Base-by-base conservation (phyloP, 805 yeast species). In the Starmerella vaccinii region DNA sequence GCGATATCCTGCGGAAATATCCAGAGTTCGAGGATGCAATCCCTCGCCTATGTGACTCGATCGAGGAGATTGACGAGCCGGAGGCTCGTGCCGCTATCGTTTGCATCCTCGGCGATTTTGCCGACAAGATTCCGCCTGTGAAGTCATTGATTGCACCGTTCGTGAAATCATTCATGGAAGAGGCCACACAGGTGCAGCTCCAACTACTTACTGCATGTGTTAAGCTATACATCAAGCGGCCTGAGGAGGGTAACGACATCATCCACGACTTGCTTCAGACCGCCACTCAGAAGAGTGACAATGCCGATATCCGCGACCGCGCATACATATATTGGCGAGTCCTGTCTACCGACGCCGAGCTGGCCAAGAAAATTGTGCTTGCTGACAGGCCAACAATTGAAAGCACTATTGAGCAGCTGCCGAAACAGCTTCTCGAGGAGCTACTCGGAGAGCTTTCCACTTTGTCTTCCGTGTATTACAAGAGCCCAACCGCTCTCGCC, bases 261-360 rank as follows among this genome's bases (percentile, higher is more conserved):
- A 89, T 72, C 85, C 96, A 53, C 82, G 95, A 85, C 62, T 66
- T 83, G 1, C 67, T 89, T 53, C 81, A 80, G 63, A 69, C 72
- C 57, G 84, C 87, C 22, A 85, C 95, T 0, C 89, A 84, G 57
- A 82, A 81, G 33, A 73, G 74, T 10, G 82, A 82, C 58, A 83
- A 88, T 60, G 95, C 96, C 0, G 97, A 89, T 67, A 67, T 88
- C 16, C 73, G 96, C 55, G 95, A 86, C 61, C 68, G 96, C 43
- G 95, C 92, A 0, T 84, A 73, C 62, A 81, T 87, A 59, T 89
- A 89, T 68, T 86, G 95, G 95, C 75, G 95, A 49, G 65, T 89
- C 41, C 67, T 89, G 10, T 78, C 94, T 1, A 79, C 87, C 59
- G 97, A 90, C 61, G 78, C 81, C 3, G 82, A 84, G 44, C 78